Evolutionary conservation across 805 yeast species (phyloP), one percentile per base, ranked within the genome.

Genomic region (Cyberlindnera mrakii): DNA sequence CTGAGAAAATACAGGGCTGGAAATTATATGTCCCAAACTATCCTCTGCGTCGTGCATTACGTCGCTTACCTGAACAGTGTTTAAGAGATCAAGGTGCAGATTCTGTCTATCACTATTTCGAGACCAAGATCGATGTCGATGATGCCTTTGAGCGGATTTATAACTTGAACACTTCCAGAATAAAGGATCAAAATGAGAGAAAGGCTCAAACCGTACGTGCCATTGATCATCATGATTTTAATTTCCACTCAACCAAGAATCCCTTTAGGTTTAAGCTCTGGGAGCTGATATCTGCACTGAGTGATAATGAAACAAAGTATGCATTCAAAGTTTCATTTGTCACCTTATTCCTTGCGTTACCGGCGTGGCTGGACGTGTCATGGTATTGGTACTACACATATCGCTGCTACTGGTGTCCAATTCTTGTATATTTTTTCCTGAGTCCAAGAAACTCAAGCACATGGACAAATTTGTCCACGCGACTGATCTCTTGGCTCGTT

Each of bases 81-180:
- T 54, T 68, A 6, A 60, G 65, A 30, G 79, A 74, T 52, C 70
- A 70, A 49, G 78, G 78, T 16, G 69, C 72, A 3, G 67, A 67
- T 20, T 61, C 66, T n/a, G 67, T 70, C 7, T 60, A 66, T 16
- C 63, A 67, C 33, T 73, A 70, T 47, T 62, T 60, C 40, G 73
- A 70, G 41, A 60, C 72, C 1, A 68, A 68, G 43, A 37, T 57
- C 14, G 76, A 70, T 39, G 75, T 74, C 6, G 72, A 68, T 43
- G 73, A 69, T 40, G 66, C 72, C 1, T 71, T 74, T 48, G 70
- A 66, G 37, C 60, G 67, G 42, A 62, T 71, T 4, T 68, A 71
- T 51, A 69, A 70, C 44, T 49, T 67, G 18, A 70, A 71, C 47
- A 71, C 76, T 0, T 71, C 77, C 1, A 62, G 65, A 53, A 55